A percentile compares a stretch with the other conserved stretches of the same genome.
These are phyloP conservation scores for Diaporthe eres DNA, from an alignment of 2,329 filamentous ascomycete genomes.

Conservation along the genomic window DNA sequence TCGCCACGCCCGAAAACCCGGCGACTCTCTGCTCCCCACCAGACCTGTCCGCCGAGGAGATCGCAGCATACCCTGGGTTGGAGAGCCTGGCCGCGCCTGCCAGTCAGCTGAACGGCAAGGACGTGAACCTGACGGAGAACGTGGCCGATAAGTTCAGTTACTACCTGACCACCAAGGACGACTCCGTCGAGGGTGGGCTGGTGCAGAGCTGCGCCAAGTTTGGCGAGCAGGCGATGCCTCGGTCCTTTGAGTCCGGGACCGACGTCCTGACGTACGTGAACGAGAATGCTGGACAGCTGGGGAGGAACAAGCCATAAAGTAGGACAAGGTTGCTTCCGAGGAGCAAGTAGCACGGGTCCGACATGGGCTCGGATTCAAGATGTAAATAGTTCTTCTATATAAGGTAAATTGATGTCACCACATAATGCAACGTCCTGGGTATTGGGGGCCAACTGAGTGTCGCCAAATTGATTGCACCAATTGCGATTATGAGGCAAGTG, in stretches of 20 bases:
- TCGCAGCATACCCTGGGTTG: not conserved
- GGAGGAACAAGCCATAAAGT: constrained; percentile 4
- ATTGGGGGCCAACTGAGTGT: not conserved
- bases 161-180: not conserved
- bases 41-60: constrained; percentile 19
- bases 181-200: constrained; percentile 20
- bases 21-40: constrained; percentile 30
- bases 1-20: constrained; percentile 5
- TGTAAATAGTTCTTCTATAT: constrained; percentile 2
- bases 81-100: not conserved
- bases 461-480: not conserved
- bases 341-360: no score
- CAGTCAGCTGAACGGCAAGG: constrained; percentile 20
- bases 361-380: not conserved
- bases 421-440: not conserved
- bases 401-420: not conserved
- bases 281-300: constrained; percentile 12
- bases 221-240: constrained; percentile 51
- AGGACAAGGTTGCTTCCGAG: no score
- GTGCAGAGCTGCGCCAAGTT: constrained; percentile 25
- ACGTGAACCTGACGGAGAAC: constrained; percentile 14
- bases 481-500: not conserved
- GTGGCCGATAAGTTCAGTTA: constrained; percentile 7
- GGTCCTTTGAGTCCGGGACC: not conserved
- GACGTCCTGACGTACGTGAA: constrained; percentile 7